Evolutionary conservation across 2,329 filamentous ascomycete genomes (phyloP).

Genomic region (Epicoccum sorghinum): DNA sequence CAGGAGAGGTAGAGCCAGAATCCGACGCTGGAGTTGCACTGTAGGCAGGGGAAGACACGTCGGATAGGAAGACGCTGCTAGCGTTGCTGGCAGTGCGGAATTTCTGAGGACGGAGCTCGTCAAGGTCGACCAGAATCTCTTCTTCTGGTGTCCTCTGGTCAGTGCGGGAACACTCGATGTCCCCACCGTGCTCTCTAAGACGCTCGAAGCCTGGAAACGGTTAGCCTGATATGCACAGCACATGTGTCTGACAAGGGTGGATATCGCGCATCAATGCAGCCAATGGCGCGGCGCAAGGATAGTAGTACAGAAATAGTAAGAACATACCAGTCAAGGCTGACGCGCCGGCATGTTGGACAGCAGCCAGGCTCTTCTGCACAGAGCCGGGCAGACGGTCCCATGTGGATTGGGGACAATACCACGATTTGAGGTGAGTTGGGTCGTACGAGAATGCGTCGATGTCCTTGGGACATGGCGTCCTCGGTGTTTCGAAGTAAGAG

Average conservation of each 20-base stretch:
- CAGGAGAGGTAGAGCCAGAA: slow-evolving; percentile 34
- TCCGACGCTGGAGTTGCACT: slow-evolving; percentile 32
- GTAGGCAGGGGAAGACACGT: slow-evolving; percentile 32
- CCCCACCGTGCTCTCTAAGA: slow-evolving; percentile 34
- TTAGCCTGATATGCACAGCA: slow-evolving; percentile 21
- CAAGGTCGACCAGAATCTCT: slow-evolving; percentile 31
- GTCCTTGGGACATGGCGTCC: slow-evolving; percentile 43
- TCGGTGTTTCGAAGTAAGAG: slow-evolving; percentile 35
- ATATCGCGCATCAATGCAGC: slow-evolving; percentile 14
- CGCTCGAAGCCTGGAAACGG: slow-evolving; percentile 36
- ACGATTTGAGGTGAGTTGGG: slow-evolving; percentile 45
- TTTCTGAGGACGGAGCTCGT: slow-evolving; percentile 34
- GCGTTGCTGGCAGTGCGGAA: slow-evolving; percentile 37
- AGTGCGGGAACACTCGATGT: slow-evolving; percentile 16
- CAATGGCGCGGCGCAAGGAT: slow-evolving; percentile 6
- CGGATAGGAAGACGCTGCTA: slow-evolving; percentile 38
- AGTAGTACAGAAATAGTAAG: slow-evolving; percentile 17
- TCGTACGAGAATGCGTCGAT: slow-evolving; percentile 48
- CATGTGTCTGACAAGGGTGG: slow-evolving; percentile 10
- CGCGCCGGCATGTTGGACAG: slow-evolving; percentile 53
- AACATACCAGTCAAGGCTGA: slow-evolving; percentile 52
- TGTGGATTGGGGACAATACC: slow-evolving; percentile 47
- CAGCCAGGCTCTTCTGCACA: slow-evolving; percentile 41
- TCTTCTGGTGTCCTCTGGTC: slow-evolving; percentile 29
- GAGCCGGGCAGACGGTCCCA: slow-evolving; percentile 45